Percentiles rank a stretch among this genome's conserved stretches.
phyloP scores from a whole-genome alignment of 2,329 filamentous ascomycete species.

The Zymoseptoria ardabiliae region DNA sequence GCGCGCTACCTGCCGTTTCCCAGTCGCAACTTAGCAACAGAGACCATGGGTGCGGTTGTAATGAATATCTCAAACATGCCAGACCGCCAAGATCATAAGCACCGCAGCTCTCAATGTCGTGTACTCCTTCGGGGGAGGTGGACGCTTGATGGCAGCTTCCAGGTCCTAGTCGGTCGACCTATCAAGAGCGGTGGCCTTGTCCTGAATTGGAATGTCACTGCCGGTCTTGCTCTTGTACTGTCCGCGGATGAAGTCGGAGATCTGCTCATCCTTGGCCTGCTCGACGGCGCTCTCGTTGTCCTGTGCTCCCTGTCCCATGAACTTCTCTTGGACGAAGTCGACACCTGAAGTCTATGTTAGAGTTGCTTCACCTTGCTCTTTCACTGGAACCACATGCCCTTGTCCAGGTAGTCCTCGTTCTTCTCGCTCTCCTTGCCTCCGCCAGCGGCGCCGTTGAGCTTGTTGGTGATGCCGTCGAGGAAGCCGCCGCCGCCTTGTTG shows the following conservation, averaged over 20 bases:
- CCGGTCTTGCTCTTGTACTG: conserved; percentile 65
- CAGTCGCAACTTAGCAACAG: no score
- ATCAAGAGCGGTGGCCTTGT: conserved; percentile 52
- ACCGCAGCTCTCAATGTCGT: no score
- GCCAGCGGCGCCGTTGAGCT: conserved; percentile 63
- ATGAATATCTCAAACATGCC: no score
- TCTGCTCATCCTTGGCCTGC: conserved; percentile 76
- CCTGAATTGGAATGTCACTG: conserved; percentile 60
- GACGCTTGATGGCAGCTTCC: neutral
- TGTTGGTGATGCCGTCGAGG: conserved; percentile 57
- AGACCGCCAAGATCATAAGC: no score
- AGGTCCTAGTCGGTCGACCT: conserved; percentile 11
- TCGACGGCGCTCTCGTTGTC: conserved; percentile 63
- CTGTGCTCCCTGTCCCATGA: conserved; percentile 63
- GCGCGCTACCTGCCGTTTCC: no score
- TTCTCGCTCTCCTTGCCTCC: conserved; percentile 66
- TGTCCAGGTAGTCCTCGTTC: conserved; percentile 74
- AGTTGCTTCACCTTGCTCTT: neutral
- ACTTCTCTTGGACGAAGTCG: conserved; percentile 70
- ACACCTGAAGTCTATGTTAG: conserved; percentile 47
- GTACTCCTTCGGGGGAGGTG: no score
- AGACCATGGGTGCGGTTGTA: no score
- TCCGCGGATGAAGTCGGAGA: conserved; percentile 62
- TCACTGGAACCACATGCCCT: conserved; percentile 46
- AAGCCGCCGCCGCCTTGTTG: conserved; percentile 38